Conservation (phyloP, 306 rosid genomes). For the Sechiopsis laciniata region DNA sequence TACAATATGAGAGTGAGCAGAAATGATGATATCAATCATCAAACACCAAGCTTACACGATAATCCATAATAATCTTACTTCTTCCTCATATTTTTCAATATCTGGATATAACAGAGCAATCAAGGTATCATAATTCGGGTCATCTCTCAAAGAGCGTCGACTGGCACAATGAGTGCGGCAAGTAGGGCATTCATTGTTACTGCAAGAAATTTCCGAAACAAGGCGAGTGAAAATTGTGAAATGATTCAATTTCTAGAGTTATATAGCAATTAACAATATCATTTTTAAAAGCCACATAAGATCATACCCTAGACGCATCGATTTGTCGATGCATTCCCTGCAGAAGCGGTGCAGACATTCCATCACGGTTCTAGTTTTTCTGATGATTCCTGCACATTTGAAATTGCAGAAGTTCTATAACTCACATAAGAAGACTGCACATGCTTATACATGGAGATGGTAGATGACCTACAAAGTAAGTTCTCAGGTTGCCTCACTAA, state of each 20-base stretch:
- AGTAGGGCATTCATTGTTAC: slow-evolving; percentile 86
- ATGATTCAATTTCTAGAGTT: not conserved
- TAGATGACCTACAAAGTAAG: not conserved
- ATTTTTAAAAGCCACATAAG: too few relatives aligned
- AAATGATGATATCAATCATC: not conserved
- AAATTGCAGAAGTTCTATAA: not conserved
- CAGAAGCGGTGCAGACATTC: slow-evolving; percentile 91
- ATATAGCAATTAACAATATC: slow-evolving; percentile 5
- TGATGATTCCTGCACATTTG: slow-evolving; percentile 58
- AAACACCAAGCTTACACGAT: slow-evolving; percentile 2
- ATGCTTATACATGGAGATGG: not conserved
- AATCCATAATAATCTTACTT: slow-evolving; percentile 30
- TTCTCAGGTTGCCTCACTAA: not conserved
- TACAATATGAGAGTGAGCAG: not conserved
- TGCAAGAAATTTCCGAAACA: slow-evolving; percentile 27
- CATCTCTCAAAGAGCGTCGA: slow-evolving; percentile 78
- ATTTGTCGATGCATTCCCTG: slow-evolving; percentile 85
- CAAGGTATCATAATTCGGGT: slow-evolving; percentile 67
- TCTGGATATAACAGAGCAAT: slow-evolving; percentile 72
- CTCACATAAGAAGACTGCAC: not conserved
- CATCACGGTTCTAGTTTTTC: slow-evolving; percentile 78
- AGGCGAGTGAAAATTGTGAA: not conserved
- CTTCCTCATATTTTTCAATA: slow-evolving; percentile 69
- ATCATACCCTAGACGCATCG: slow-evolving; percentile 73
- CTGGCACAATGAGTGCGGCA: slow-evolving; percentile 91